phyloP scores from a whole-genome alignment of 495 filamentous ascomycete species.

The Penicillium arizonense region DNA sequence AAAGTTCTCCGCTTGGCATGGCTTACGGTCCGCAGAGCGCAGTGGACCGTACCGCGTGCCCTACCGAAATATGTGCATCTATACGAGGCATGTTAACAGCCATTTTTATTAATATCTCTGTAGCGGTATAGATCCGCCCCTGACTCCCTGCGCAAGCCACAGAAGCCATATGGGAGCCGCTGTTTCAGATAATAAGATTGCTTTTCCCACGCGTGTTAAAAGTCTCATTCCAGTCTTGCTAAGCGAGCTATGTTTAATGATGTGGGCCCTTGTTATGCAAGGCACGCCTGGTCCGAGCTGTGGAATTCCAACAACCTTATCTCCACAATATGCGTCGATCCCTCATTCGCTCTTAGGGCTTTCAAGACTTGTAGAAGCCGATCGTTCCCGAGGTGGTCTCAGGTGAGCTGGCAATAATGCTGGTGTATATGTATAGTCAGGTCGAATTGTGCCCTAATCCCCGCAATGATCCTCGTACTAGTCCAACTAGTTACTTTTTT shows the following conservation, averaged over 20 bases:
- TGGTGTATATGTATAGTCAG: neutral
- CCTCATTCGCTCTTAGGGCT: neutral
- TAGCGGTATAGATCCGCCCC: neutral
- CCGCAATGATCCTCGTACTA: neutral
- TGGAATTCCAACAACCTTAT: conserved; percentile 33
- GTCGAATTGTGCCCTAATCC: neutral
- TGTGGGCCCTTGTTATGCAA: conserved; percentile 30
- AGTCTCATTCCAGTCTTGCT: conserved; percentile 17
- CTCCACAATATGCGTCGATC: conserved; percentile 14
- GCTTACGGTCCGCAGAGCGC: conserved; percentile 1
- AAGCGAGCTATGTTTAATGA: conserved; percentile 25
- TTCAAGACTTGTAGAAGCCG: neutral
- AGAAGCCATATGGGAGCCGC: conserved; percentile 21
- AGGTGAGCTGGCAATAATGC: neutral
- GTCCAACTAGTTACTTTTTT: neutral
- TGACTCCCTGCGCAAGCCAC: conserved; percentile 11
- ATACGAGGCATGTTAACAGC: neutral
- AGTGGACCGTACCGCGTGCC: conserved; percentile 8
- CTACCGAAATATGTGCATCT: conserved; percentile 12
- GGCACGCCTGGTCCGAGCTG: conserved; percentile 32
- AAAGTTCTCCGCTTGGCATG: neutral
- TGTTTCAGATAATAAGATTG: conserved; percentile 29
- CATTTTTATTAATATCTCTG: neutral
- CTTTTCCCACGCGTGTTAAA: conserved; percentile 23
- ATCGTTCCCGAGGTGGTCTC: neutral